phyloP scores from a whole-genome alignment of 2,329 filamentous ascomycete species.

The Penicillium sp. region DNA sequence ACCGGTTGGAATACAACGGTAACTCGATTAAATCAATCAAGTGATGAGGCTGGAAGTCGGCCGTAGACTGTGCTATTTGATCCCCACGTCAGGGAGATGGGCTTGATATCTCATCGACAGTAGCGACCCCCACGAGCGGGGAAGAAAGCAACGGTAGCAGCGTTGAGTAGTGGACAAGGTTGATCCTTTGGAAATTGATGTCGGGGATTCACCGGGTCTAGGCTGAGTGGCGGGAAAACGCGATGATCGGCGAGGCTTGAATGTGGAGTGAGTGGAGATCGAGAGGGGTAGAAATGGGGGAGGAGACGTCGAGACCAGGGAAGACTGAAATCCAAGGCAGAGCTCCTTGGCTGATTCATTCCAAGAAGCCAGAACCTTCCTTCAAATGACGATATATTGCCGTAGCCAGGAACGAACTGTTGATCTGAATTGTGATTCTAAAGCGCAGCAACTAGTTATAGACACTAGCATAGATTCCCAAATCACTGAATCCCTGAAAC shows the following conservation, averaged over 20 bases:
- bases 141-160: conserved; percentile 22
- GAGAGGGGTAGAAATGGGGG: conserved; percentile 1
- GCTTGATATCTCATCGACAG: not conserved
- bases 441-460: not conserved
- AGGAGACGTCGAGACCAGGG: not conserved
- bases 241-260: conserved; percentile 16
- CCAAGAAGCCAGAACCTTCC: not conserved
- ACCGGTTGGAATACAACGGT: not conserved
- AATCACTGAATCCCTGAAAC: not conserved
- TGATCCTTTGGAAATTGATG: conserved; percentile 6
- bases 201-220: conserved; percentile 6
- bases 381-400: not conserved
- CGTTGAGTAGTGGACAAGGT: conserved; percentile 6
- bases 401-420: not conserved
- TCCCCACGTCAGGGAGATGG: not conserved
- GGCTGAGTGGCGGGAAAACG: conserved; percentile 4
- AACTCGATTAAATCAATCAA: not conserved
- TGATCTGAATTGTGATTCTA: not conserved
- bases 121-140: conserved; percentile 4
- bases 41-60: not conserved
- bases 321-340: not conserved
- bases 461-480: not conserved
- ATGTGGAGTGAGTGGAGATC: conserved; percentile 10
- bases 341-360: not conserved
- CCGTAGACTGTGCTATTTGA: conserved; percentile 2